phyloP scores from a whole-genome alignment of 352 stramenopile genomes.

The Peronospora tabacina region DNA sequence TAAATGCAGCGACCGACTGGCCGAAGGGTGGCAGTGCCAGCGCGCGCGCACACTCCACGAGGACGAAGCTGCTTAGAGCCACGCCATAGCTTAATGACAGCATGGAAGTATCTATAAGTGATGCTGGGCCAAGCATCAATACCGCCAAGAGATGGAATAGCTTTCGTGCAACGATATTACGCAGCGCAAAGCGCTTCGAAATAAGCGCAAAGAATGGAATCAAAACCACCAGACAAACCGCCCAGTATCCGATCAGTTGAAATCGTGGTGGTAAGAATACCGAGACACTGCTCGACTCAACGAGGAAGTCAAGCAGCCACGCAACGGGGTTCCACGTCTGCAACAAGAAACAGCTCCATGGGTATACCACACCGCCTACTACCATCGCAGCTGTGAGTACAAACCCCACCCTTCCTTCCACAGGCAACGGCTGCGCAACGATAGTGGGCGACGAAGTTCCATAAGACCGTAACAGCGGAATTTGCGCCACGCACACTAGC shows the following conservation, averaged over 20 bases:
- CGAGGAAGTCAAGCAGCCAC: slow-evolving; percentile 52
- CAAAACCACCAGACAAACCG: slow-evolving; percentile 38
- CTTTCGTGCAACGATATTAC: slow-evolving; percentile 70
- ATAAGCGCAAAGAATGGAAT: slow-evolving; percentile 49
- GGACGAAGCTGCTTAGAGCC: slow-evolving; percentile 57
- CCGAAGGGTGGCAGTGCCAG: slow-evolving; percentile 55
- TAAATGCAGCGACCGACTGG: slow-evolving; percentile 42
- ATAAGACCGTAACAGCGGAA: slow-evolving; percentile 38
- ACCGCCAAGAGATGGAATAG: slow-evolving; percentile 77
- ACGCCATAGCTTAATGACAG: slow-evolving; percentile 74
- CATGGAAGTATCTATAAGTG: slow-evolving; percentile 42
- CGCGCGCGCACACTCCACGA: slow-evolving; percentile 60
- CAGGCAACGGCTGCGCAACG: slow-evolving; percentile 30
- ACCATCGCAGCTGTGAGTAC: slow-evolving; percentile 25
- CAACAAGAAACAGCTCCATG: slow-evolving; percentile 62
- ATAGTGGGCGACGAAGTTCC: slow-evolving; percentile 36
- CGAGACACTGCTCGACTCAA: slow-evolving; percentile 15
- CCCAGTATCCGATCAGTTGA: slow-evolving; percentile 51
- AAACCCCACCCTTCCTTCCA: slow-evolving; percentile 25
- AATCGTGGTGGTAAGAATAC: slow-evolving; percentile 20
- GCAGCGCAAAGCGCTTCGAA: slow-evolving; percentile 30
- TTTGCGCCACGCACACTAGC: slow-evolving; percentile 39
- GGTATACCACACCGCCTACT: slow-evolving; percentile 38
- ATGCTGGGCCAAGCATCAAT: slow-evolving; percentile 69
- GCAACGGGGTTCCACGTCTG: slow-evolving; percentile 46